A percentile compares a stretch with the other conserved stretches of the same genome.
phyloP scores from a whole-genome alignment of 2,329 filamentous ascomycete genomes.

The Uncinocarpus reesii region DNA sequence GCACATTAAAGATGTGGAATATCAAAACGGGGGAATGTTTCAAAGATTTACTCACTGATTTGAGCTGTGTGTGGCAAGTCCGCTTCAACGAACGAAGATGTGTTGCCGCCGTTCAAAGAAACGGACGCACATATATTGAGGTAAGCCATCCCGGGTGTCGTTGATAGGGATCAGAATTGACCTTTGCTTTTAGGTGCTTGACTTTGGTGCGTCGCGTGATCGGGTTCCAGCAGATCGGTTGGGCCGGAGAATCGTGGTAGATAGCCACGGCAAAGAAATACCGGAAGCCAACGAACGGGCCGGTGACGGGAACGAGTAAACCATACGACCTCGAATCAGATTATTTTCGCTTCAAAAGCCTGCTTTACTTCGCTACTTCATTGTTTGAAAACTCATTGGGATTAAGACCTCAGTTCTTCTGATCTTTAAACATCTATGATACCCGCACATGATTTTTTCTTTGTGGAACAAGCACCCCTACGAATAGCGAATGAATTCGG shows the following conservation, averaged over 20 bases:
- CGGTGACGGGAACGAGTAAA: constrained; percentile 9
- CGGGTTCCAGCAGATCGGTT: constrained; percentile 67
- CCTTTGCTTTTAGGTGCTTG: constrained; percentile 60
- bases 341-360: neutral
- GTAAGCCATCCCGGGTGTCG: constrained; percentile 43
- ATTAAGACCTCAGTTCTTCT: neutral
- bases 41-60: constrained; percentile 80
- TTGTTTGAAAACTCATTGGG: neutral
- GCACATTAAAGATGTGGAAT: constrained; percentile 98
- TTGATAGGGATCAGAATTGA: constrained; percentile 13
- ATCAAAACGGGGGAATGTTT: constrained; percentile 84
- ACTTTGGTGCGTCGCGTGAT: constrained; percentile 90
- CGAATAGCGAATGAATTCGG: no score
- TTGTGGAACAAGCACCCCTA: neutral
- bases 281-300: constrained; percentile 28
- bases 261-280: constrained; percentile 33
- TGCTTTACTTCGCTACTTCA: neutral
- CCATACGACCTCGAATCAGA: constrained; percentile 17
- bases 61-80: constrained; percentile 98
- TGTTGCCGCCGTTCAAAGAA: constrained; percentile 89
- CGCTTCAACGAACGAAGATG: constrained; percentile 93
- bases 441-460: constrained; percentile 1
- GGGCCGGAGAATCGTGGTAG: constrained; percentile 59
- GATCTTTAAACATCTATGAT: constrained; percentile 9
- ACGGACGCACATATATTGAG: constrained; percentile 89